A percentile compares a stretch with the other conserved stretches of the same genome.
Evolutionary conservation across 352 stramenopile genomes (phyloP).

Genomic region (Globisporangium sylvaticum): DNA sequence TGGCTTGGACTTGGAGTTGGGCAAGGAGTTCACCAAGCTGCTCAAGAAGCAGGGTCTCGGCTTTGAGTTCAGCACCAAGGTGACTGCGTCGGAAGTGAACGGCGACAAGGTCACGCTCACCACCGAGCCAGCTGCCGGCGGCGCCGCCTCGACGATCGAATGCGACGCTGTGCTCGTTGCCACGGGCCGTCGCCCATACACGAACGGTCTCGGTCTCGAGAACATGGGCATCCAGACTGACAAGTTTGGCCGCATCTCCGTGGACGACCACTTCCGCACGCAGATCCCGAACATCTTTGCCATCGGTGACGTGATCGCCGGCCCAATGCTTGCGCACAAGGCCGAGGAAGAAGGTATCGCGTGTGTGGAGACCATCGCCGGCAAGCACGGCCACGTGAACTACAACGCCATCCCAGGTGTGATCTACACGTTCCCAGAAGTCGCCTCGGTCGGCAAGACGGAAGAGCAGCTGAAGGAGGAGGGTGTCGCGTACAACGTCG

Average conservation of each 20-base stretch:
- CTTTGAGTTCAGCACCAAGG: conserved; percentile 98
- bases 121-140: conserved; percentile 86
- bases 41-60: conserved; percentile 99
- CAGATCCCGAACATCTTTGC: conserved; percentile 93
- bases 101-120: conserved; percentile 94
- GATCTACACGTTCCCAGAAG: conserved; percentile 97
- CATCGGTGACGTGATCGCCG: conserved; percentile 97
- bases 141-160: conserved; percentile 53
- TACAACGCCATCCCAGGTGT: conserved; percentile 99
- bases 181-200: conserved; percentile 95
- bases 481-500: conserved; percentile 94
- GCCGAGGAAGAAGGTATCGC: conserved; percentile 99
- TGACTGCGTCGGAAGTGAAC: conserved; percentile 90
- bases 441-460: conserved; percentile 95
- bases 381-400: conserved; percentile 97
- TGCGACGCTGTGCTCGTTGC: conserved; percentile 81
- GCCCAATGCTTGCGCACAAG: conserved; percentile 99
- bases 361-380: conserved; percentile 96
- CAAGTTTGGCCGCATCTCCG: conserved; percentile 94
- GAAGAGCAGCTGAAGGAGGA: conserved; percentile 97
- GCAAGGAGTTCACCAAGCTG: conserved; percentile 96
- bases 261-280: conserved; percentile 97
- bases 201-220: conserved; percentile 94
- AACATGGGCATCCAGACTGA: conserved; percentile 97
- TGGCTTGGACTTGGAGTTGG: conserved; percentile 92